phyloP scores from a whole-genome alignment of 768 basidiomycete species.

The Termitomyces heimii region DNA sequence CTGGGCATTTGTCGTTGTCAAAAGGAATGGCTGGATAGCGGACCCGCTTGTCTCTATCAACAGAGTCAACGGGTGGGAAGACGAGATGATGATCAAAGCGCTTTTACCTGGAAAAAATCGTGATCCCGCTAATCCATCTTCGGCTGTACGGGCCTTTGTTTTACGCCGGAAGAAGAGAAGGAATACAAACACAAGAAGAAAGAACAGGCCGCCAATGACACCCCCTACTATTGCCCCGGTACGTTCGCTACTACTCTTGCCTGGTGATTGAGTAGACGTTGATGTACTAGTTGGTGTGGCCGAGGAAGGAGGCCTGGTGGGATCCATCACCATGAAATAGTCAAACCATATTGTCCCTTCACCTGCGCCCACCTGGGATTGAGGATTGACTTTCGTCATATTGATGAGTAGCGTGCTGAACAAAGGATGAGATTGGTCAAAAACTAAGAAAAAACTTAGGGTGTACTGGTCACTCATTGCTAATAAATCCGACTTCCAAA shows the following conservation, averaged over 20 bases:
- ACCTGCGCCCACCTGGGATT: constrained; percentile 8
- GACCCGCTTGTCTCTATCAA: neutral
- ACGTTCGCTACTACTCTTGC: neutral
- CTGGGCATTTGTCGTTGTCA: constrained; percentile 2
- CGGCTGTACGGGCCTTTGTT: neutral
- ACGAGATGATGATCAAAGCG: neutral
- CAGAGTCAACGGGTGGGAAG: neutral
- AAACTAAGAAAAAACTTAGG: neutral
- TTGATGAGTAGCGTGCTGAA: constrained; percentile 26
- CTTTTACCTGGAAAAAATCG: neutral
- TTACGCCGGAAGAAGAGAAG: constrained; percentile 18
- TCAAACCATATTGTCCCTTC: constrained; percentile 41
- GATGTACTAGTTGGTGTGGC: neutral
- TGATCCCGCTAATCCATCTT: neutral
- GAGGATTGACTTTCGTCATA: constrained; percentile 25
- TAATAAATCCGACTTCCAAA: constrained; percentile 27
- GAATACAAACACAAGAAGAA: constrained; percentile 12
- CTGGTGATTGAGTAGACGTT: neutral
- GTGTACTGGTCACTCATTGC: constrained; percentile 25
- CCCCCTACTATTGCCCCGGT: constrained; percentile 25
- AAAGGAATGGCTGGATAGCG: constrained; percentile 7
- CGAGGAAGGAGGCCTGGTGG: constrained; percentile 14
- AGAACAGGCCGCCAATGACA: constrained; percentile 20
- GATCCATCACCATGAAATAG: constrained; percentile 27
- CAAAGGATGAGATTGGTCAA: neutral